A percentile compares a stretch with the other conserved stretches of the same genome.
phyloP scores from a whole-genome alignment of 169 alveolate genomes.

The Cryptosporidium tyzzeri region DNA sequence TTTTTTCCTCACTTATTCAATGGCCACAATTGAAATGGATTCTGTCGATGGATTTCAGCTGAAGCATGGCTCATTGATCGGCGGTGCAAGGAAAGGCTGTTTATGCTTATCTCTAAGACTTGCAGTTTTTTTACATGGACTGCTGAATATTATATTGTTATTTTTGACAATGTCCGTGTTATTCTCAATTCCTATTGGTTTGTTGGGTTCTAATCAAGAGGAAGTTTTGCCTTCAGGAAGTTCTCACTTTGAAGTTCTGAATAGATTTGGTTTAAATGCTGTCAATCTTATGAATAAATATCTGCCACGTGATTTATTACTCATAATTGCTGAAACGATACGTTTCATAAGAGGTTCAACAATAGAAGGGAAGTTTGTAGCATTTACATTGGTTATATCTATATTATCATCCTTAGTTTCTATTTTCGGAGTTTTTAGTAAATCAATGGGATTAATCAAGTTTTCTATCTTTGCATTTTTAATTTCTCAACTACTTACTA shows the following conservation, averaged over 20 bases:
- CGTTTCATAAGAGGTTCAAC: slow-evolving; percentile 13
- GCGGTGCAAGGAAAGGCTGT: slow-evolving; percentile 75
- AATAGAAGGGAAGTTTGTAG: slow-evolving; percentile 2
- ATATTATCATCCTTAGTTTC: slow-evolving; percentile 25
- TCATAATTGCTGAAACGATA: neutral
- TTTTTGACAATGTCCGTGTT: neutral
- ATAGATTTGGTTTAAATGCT: neutral
- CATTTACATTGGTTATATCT: neutral
- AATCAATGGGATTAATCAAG: slow-evolving; percentile 32
- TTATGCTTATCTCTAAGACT: slow-evolving; percentile 54
- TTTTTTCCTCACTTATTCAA: slow-evolving; percentile 8
- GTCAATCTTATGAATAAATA: neutral
- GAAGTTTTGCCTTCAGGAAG: neutral
- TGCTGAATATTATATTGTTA: neutral
- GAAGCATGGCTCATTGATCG: slow-evolving; percentile 72
- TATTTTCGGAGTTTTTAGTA: slow-evolving; percentile 32
- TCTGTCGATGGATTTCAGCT: slow-evolving; percentile 64
- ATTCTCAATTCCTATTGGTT: slow-evolving; percentile 23
- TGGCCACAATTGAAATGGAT: slow-evolving; percentile 52
- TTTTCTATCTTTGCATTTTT: slow-evolving; percentile 34
- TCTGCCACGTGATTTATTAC: neutral
- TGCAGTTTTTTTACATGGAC: slow-evolving; percentile 40
- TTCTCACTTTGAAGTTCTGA: neutral
- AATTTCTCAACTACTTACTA: neutral
- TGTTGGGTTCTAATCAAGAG: neutral